These are phyloP conservation scores for Daucus carota DNA, from an alignment of 129 eudicot species.

Conservation along the genomic window DNA sequence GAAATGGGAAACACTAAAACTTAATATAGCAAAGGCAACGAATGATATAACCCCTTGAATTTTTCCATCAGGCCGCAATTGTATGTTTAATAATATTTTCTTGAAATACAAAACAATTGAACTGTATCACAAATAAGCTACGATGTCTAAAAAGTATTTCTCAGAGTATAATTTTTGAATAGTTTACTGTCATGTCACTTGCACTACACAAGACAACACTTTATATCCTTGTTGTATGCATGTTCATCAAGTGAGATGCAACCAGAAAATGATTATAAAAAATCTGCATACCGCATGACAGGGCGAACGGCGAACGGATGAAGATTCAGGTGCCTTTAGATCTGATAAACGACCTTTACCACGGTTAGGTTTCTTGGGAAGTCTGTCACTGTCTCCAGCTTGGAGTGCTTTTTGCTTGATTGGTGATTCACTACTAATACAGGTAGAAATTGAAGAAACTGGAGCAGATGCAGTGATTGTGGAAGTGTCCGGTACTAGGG, in stretches of 20 bases:
- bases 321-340: slow-evolving; percentile 47
- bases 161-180: too few species aligned
- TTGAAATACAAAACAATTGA: too few species aligned
- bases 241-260: slow-evolving; percentile 1
- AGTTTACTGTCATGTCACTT: neutral
- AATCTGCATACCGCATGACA: slow-evolving; percentile 56
- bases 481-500: slow-evolving; percentile 48
- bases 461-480: slow-evolving; percentile 62
- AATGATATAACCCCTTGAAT: too few species aligned
- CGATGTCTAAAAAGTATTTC: too few species aligned
- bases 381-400: slow-evolving; percentile 23
- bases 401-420: slow-evolving; percentile 23
- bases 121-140: too few species aligned
- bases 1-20: too few species aligned
- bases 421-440: slow-evolving; percentile 45
- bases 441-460: slow-evolving; percentile 48
- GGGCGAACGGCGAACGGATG: slow-evolving; percentile 54
- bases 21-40: too few species aligned
- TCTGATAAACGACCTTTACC: slow-evolving; percentile 31
- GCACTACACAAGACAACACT: neutral
- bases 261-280: too few species aligned
- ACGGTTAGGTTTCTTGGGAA: slow-evolving; percentile 27
- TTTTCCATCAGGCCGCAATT: too few species aligned
- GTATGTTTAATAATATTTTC: too few species aligned
- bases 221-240: neutral